Evolutionary conservation across 2,329 filamentous ascomycete species (phyloP), one percentile per base, ranked within the genome.

Genomic region (Hortaea werneckii): DNA sequence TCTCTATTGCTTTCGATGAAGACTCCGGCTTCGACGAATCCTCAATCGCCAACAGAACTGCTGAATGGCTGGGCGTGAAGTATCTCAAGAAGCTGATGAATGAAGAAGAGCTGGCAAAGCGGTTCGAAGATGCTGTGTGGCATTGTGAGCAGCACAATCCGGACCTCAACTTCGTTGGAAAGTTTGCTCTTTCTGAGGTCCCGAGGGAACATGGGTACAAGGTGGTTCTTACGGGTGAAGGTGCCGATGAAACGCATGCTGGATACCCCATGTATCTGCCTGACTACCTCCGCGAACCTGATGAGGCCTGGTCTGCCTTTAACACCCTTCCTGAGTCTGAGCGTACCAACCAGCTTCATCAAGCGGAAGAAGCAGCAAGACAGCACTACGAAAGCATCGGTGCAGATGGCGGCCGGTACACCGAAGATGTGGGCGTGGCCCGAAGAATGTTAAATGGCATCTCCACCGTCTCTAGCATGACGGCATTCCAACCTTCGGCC

Each of bases 121-220:
- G 61, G 20, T 69, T 74, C 44, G 70, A 70, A 38, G 68, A 71
- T 30, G 64, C 68, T 2, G 64, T 66, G 6, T 74, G 65, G 63
- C 65, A 71, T 48, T 65, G 63, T 45, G 72, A 75, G 53, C 59
- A 66, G 40, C 67, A 67, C 12, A 62, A 67, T n/a, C 59, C 65
- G 3, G 75, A 79, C 53, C 65, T 79, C 29, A 77, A 77, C 54
- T 69, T 61, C 27, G 66, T 78, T 11, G 74, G 68, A 27, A 76
- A 75, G 49, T 72, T 68, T 48, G 67, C 67, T n/a, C 64, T 79
- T 3, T 73, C 73, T 0, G 65, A 66, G 28, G 52, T 72, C 1
- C 66, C 71, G 0, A 66, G 61, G 9, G 61, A 71, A 35, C 58
- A 66, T 7, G 74, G 74, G 6, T 66, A 73, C 56, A 76, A 76